A percentile compares a stretch with the other conserved stretches of the same genome.
Conservation (phyloP, 2,329 filamentous ascomycete species). For the Pezicula rhizophila region DNA sequence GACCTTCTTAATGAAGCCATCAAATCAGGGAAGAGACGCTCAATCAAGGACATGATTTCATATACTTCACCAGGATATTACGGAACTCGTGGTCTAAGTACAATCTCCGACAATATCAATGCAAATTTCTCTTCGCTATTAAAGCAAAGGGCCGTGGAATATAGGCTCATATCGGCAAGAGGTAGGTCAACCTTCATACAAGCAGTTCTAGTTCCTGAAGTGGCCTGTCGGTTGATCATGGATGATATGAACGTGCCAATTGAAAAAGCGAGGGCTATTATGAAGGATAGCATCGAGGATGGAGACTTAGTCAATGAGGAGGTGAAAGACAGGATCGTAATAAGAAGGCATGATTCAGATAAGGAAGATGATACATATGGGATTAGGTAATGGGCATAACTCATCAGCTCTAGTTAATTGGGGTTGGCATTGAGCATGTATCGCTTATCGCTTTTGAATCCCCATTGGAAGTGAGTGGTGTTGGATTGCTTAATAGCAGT, state of each 20-base stretch:
- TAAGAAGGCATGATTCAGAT: conserved; percentile 44
- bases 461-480: no score
- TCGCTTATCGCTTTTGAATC: no score
- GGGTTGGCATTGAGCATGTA: no score
- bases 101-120: conserved; percentile 67
- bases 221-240: conserved; percentile 47
- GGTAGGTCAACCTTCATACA: conserved; percentile 67
- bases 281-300: conserved; percentile 19
- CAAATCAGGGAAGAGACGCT: conserved; percentile 51
- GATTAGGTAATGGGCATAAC: no score
- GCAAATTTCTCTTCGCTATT: conserved; percentile 52
- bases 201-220: conserved; percentile 70
- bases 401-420: no score
- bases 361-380: conserved; percentile 21
- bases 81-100: conserved; percentile 64
- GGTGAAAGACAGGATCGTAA: conserved; percentile 57
- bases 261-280: conserved; percentile 29
- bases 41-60: conserved; percentile 46
- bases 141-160: conserved; percentile 54
- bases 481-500: no score
- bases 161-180: conserved; percentile 59
- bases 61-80: conserved; percentile 73
- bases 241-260: conserved; percentile 47
- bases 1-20: conserved; percentile 48
- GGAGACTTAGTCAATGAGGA: conserved; percentile 26